Base-by-base conservation (phyloP, 257 asterid species). In the Primulina tabacum region DNA sequence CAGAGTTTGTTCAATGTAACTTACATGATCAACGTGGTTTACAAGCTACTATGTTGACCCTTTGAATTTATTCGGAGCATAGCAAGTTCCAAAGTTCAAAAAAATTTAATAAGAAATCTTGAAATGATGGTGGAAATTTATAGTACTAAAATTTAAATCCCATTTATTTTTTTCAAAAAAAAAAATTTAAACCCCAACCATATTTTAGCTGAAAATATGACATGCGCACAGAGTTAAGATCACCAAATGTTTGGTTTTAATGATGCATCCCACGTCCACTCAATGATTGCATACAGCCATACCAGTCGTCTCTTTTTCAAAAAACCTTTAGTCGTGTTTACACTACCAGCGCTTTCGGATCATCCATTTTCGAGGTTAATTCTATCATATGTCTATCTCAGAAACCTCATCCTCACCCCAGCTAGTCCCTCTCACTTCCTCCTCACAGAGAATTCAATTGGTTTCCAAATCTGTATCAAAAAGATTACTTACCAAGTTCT, bases 401-500 rank as follows among this genome's bases (percentile, higher is more conserved):
- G 20, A 87, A 77, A 75, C 72, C 84, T 75, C 90, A 76, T 75
- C 91, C 43, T 28, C 76, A 8, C 64, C 82, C 16, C 74, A 63
- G 29, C 40, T 4, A 4, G 55, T 12, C n/a, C 6, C 18, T 47
- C 55, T 8, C 24, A 57, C 80, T 55, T 32, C 24, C 14, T 28
- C 29, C 29, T 3, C 50, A 35, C 67, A 65, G 24, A 85, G 80
- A 77, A 81, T 80, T 68, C 97, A 90, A 65, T 10, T 87, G 69
- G 97, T 92, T 8, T 82, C 96, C 2, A 87, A 82, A 58, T 89
- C 95, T 2, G 87, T 92, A 3, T 89, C 97, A 4, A 89, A 84
- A 32, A 81, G 74, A 12, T 67, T 92, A 33, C 96, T 92, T 5
- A 53, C 71, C 1, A 92, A 92, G 50, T 89, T 86, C 75, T 84